phyloP scores from a whole-genome alignment of 1,284 basidiomycete genomes.

The Calocybe gambosa region DNA sequence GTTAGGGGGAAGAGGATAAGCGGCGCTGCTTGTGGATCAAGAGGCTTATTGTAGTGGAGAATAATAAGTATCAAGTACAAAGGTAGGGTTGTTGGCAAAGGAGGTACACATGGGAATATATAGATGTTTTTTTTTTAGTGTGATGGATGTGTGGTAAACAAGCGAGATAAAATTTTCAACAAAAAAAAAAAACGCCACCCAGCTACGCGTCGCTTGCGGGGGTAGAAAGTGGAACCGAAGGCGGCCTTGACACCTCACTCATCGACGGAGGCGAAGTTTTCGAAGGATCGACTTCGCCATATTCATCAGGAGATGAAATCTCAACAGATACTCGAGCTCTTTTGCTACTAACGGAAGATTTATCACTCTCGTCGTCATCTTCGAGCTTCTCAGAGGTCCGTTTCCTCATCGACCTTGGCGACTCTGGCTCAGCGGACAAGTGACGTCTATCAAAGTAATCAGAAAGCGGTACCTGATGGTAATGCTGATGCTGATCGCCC shows the following conservation, averaged over 20 bases:
- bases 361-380: constrained; percentile 13
- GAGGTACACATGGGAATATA: no score
- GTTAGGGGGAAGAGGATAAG: no score
- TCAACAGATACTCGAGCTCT: background rate
- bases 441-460: background rate
- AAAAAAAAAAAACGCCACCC: background rate
- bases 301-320: background rate
- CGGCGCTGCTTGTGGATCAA: no score
- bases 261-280: background rate
- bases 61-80: no score
- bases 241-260: background rate
- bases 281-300: background rate
- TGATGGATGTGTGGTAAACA: no score
- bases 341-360: background rate
- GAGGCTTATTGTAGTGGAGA: no score
- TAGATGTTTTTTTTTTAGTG: no score
- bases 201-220: background rate
- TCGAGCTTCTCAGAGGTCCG: constrained; percentile 33
- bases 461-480: background rate
- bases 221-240: background rate
- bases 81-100: no score
- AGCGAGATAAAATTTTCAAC: no score
- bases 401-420: constrained; percentile 19
- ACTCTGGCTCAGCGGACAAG: background rate
- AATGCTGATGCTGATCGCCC: background rate